A percentile compares a stretch with the other conserved stretches of the same genome.
Evolutionary conservation across 345 rosid species (phyloP).

Genomic region (Hirschfeldia incana): DNA sequence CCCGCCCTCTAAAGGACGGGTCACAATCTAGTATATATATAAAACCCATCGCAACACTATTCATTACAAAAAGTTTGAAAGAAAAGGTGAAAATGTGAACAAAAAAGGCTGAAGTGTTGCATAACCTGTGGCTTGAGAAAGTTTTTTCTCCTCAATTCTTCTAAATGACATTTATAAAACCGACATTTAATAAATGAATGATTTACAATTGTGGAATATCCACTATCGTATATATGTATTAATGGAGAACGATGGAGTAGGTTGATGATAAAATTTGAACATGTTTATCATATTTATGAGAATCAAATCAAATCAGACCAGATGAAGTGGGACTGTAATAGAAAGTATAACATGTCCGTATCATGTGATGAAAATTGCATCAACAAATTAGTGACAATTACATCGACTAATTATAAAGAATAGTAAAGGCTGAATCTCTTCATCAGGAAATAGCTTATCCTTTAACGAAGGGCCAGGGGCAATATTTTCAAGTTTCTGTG

Average conservation of each 20-base stretch:
- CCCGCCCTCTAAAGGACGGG: too few species aligned
- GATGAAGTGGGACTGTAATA: not conserved
- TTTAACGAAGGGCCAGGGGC: slow-evolving; percentile 78
- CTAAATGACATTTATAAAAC: not conserved
- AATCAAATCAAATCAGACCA: not conserved
- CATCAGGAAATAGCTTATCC: slow-evolving; percentile 80
- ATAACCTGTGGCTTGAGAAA: not conserved
- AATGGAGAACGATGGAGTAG: not conserved
- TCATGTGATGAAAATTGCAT: not conserved
- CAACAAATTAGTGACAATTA: not conserved
- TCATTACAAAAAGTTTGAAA: not conserved
- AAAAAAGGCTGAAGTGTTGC: not conserved
- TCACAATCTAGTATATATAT: too few species aligned
- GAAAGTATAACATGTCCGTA: not conserved
- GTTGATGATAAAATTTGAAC: not conserved
- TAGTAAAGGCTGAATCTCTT: slow-evolving; percentile 24
- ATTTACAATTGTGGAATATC: not conserved
- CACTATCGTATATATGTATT: not conserved
- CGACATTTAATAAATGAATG: not conserved
- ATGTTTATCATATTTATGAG: not conserved
- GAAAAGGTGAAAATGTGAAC: not conserved
- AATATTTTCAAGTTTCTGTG: not conserved
- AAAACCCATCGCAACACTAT: not conserved
- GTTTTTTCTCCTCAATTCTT: not conserved
- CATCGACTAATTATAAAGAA: not conserved